Evolutionary conservation across 2,329 filamentous ascomycete genomes (phyloP).

Genomic region (Lecanicillium sp.): DNA sequence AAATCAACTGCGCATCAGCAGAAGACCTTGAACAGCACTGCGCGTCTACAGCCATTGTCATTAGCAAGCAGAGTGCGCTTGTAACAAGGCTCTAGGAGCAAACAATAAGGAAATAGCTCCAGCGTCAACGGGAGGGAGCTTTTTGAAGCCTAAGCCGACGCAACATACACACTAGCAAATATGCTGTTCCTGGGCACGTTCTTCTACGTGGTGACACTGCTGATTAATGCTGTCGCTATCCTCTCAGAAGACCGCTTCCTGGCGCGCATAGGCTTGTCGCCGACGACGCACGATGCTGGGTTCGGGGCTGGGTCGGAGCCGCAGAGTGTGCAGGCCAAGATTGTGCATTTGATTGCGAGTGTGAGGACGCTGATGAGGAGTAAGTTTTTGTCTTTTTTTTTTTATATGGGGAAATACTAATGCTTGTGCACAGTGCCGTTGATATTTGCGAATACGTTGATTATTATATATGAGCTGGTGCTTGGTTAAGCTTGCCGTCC

Average conservation of each 20-base stretch:
- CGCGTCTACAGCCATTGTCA: too few species aligned
- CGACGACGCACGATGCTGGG: slow-evolving; percentile 53
- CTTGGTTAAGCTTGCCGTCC: too few species aligned
- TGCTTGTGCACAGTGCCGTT: slow-evolving; percentile 53
- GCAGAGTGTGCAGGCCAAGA: slow-evolving; percentile 64
- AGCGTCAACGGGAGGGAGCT: too few species aligned
- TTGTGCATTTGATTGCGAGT: slow-evolving; percentile 75
- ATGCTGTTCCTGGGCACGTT: slow-evolving; percentile 60
- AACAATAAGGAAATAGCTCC: too few species aligned
- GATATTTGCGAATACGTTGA: slow-evolving; percentile 67
- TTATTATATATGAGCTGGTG: slow-evolving; percentile 69
- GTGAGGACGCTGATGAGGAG: slow-evolving; percentile 81
- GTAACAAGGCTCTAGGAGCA: too few species aligned
- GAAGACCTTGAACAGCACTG: too few species aligned
- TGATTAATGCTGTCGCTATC: slow-evolving; percentile 80
- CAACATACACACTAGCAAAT: neutral
- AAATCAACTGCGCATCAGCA: too few species aligned
- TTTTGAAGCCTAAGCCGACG: too few species aligned
- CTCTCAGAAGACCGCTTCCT: slow-evolving; percentile 85
- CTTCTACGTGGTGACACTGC: slow-evolving; percentile 68
- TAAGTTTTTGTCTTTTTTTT: slow-evolving; percentile 27
- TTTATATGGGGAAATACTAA: too few species aligned
- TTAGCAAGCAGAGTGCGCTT: too few species aligned
- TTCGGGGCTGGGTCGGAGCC: slow-evolving; percentile 62
- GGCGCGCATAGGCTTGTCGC: slow-evolving; percentile 67